phyloP scores from a whole-genome alignment of 352 stramenopile genomes.

The Aphanomyces euteiches region DNA sequence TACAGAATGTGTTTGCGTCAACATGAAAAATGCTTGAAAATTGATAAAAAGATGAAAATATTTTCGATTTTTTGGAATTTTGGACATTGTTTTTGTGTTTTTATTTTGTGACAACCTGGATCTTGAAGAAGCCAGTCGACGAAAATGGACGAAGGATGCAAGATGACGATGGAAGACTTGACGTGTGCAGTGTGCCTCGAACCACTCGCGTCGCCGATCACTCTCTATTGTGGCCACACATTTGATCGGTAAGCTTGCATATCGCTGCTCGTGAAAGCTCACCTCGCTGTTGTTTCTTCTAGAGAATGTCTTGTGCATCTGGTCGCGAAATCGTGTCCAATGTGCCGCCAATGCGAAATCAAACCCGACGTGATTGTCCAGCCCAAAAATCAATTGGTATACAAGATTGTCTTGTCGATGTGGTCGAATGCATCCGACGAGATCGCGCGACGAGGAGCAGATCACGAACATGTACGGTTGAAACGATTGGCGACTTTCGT shows the following conservation, averaged over 20 bases:
- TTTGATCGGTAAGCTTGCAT: constrained; percentile 23
- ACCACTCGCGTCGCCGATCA: constrained; percentile 23
- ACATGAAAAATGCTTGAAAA: too few relatives aligned
- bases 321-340: constrained; percentile 15
- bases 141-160: too few relatives aligned
- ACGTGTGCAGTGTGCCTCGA: constrained; percentile 28
- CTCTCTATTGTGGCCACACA: constrained; percentile 28
- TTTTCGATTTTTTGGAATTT: too few relatives aligned
- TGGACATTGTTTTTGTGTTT: too few relatives aligned
- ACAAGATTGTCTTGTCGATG: not conserved
- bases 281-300: not conserved
- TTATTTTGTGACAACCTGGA: too few relatives aligned
- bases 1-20: too few relatives aligned
- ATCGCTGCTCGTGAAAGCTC: not conserved
- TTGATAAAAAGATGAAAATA: too few relatives aligned
- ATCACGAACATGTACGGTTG: constrained; percentile 14
- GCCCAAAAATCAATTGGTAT: constrained; percentile 18
- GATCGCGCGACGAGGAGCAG: constrained; percentile 4
- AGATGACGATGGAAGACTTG: constrained; percentile 9
- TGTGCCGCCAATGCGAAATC: constrained; percentile 22
- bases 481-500: constrained; percentile 10
- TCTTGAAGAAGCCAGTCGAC: too few relatives aligned
- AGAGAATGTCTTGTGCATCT: constrained; percentile 22
- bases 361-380: constrained; percentile 10
- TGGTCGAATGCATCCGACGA: not conserved